Percentiles rank a stretch among this genome's conserved stretches.
phyloP scores from a whole-genome alignment of 2,329 filamentous ascomycete genomes.

The Monosporascus ibericus region DNA sequence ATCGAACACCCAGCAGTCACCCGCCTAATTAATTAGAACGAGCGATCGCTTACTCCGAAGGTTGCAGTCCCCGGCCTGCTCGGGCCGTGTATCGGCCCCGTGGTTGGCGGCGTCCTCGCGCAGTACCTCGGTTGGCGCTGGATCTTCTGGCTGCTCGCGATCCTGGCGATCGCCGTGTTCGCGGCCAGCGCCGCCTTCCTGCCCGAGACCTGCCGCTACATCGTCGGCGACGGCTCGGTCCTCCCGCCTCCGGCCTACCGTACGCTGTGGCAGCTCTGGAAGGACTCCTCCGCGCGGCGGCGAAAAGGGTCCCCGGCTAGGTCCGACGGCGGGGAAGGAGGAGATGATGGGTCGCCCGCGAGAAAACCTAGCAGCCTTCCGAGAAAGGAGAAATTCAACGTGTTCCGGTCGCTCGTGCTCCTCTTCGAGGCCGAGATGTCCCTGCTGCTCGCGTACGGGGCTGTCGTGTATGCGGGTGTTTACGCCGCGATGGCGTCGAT shows the following conservation, averaged over 20 bases:
- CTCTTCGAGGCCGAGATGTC: conserved; percentile 30
- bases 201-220: conserved; percentile 36
- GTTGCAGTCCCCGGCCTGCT: conserved; percentile 35
- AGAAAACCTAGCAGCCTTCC: conserved; percentile 34
- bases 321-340: conserved; percentile 23
- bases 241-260: conserved; percentile 24
- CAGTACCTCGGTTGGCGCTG: conserved; percentile 44
- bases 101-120: conserved; percentile 46
- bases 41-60: too few relatives aligned
- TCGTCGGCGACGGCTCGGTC: conserved; percentile 41
- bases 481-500: conserved; percentile 28
- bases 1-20: too few relatives aligned
- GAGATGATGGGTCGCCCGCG: conserved; percentile 25
- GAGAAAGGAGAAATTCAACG: conserved; percentile 29
- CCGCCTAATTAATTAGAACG: too few relatives aligned
- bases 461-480: conserved; percentile 28
- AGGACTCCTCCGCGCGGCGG: conserved; percentile 9
- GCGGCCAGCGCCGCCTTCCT: conserved; percentile 35
- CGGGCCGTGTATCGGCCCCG: conserved; percentile 34
- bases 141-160: conserved; percentile 48
- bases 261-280: conserved; percentile 22
- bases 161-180: conserved; percentile 28
- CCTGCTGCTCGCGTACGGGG: conserved; percentile 26
- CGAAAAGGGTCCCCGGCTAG: conserved; percentile 4
- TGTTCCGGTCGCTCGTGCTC: conserved; percentile 27